Base-by-base conservation (phyloP, 441 rosid genomes). In the Mallotus japonicus region DNA sequence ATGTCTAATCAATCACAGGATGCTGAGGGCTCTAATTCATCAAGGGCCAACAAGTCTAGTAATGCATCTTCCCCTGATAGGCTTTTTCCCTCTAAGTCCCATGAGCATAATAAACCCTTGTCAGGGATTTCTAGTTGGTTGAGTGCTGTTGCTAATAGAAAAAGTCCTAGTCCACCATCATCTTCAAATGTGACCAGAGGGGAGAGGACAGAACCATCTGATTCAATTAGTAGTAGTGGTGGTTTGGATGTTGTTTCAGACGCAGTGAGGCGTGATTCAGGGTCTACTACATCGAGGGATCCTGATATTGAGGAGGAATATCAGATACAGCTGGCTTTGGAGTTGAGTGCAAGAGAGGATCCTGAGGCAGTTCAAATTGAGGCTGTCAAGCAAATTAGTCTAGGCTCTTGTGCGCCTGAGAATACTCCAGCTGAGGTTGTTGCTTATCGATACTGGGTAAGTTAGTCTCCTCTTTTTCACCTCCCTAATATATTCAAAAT, bases 311-410 rank as follows among this genome's bases (percentile, higher is more conserved):
- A 90, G 81, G 99, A 92, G 82, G 97, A 92, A 85, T 92, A 89
- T 87, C 99, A 94, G 80, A 90, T 94, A 74, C 97, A 94, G 69
- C 34, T 89, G 79, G 99, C 99, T 79, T 73, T 94, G 76, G 99
- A 94, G 84, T 71, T 94, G 82, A 94, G 99, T 84, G 97, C 97
- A 0, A 92, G 80, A 76, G 99, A 94, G 80, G 99, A 94, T 83
- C 99, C 99, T 63, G 99, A 94, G 76, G 97, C 99, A 17, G 83
- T 91, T 84, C 99, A 94, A 79, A 94, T 94, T 71, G 97, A 94
- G 76, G 97, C 97, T 78, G 92, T 94, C 66, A 94, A 94, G 86
- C 97, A 94, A 80, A 90, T 92, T 57, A 94, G 96, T 77, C 74
- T 92, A 69, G 95, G 99, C 20, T 84, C 92, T 79, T 87, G 86